phyloP scores from a whole-genome alignment of 1,284 basidiomycete species.

The Ganoderma multipileum region DNA sequence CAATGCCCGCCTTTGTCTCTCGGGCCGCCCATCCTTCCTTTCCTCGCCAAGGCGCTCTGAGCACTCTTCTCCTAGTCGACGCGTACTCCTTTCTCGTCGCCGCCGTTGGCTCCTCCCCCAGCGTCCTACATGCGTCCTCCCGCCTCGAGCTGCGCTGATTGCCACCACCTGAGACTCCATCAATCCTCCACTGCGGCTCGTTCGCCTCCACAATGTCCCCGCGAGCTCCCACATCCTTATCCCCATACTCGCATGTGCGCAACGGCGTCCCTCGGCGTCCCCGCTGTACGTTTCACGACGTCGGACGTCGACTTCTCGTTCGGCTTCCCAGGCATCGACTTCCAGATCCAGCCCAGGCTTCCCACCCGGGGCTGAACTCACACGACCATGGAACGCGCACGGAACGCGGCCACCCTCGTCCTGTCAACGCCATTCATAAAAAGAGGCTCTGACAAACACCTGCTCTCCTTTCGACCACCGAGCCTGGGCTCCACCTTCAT shows the following conservation, averaged over 20 bases:
- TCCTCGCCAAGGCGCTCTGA: background rate
- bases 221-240: background rate
- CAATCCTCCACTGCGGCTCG: background rate
- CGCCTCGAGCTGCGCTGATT: background rate
- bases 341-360: background rate
- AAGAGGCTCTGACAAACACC: background rate
- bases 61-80: background rate
- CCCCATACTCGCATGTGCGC: background rate
- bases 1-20: background rate
- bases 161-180: background rate
- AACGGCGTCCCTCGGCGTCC: background rate
- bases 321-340: background rate
- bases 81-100: background rate
- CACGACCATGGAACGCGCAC: background rate
- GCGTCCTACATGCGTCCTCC: background rate
- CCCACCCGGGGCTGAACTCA: constrained; percentile 5
- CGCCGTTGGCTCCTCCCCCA: background rate
- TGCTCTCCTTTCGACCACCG: no score
- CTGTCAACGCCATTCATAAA: background rate
- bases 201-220: background rate
- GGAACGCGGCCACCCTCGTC: background rate
- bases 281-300: background rate
- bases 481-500: no score
- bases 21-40: background rate
- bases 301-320: background rate